A percentile compares a stretch with the other conserved stretches of the same genome.
These are phyloP conservation scores for Aquilaria malaccensis DNA, from an alignment of 345 rosid species.

Conservation along the genomic window DNA sequence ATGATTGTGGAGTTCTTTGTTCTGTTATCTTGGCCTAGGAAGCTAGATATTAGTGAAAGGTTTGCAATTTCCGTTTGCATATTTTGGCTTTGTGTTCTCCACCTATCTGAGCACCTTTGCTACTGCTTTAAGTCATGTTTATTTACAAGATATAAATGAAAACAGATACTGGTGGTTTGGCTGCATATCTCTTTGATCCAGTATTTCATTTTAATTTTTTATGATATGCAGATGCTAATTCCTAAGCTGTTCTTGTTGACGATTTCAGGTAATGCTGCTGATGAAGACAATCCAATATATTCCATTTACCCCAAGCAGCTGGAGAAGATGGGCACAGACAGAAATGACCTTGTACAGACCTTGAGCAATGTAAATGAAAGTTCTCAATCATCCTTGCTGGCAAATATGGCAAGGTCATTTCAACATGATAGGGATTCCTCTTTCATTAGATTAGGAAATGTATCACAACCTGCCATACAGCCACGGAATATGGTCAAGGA, in stretches of 20 bases:
- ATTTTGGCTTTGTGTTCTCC: too few species aligned
- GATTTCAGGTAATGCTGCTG: conserved; percentile 22
- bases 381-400: conserved; percentile 31
- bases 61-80: too few species aligned
- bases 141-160: too few species aligned
- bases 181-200: too few species aligned
- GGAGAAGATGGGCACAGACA: conserved; percentile 40
- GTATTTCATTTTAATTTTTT: neutral
- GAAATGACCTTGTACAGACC: conserved; percentile 33
- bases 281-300: conserved; percentile 43
- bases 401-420: conserved; percentile 23
- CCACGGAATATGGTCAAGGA: conserved; percentile 33
- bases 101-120: too few species aligned
- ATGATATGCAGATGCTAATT: neutral
- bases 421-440: conserved; percentile 36
- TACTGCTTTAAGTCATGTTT: too few species aligned
- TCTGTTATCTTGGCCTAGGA: too few species aligned
- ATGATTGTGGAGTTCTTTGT: too few species aligned
- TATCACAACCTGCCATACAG: conserved; percentile 31
- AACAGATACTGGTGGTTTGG: too few species aligned
- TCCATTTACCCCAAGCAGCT: conserved; percentile 42
- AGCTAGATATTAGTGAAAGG: too few species aligned
- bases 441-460: conserved; percentile 22
- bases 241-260: conserved; percentile 9
- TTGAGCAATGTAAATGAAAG: conserved; percentile 36